phyloP scores from a whole-genome alignment of 345 rosid genomes.

The Boechera stricta region DNA sequence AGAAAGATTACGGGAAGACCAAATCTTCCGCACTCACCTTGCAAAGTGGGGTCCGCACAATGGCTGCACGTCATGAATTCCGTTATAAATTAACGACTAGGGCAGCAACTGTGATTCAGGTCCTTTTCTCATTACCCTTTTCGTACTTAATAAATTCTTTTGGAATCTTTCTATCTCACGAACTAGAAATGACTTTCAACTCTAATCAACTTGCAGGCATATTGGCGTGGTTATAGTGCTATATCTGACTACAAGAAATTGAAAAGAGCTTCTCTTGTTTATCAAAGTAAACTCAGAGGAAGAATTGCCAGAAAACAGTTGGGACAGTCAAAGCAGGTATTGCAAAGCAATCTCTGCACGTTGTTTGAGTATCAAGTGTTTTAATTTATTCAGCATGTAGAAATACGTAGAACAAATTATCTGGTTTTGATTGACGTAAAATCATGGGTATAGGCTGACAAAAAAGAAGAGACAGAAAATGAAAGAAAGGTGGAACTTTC shows the following conservation, averaged over 20 bases:
- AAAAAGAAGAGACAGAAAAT: slow-evolving; percentile 35
- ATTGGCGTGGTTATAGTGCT: slow-evolving; percentile 67
- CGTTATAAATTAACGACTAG: slow-evolving; percentile 42
- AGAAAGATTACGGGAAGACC: slow-evolving; percentile 48
- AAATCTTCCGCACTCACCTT: slow-evolving; percentile 63
- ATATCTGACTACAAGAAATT: slow-evolving; percentile 53
- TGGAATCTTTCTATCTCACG: slow-evolving; percentile 33
- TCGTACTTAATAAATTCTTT: slow-evolving; percentile 23
- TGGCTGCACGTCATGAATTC: slow-evolving; percentile 56
- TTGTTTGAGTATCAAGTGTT: slow-evolving; percentile 20
- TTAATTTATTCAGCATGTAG: slow-evolving; percentile 5
- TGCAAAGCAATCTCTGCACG: slow-evolving; percentile 22
- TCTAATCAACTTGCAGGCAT: slow-evolving; percentile 51
- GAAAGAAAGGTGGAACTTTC: slow-evolving; percentile 28
- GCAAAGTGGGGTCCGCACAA: slow-evolving; percentile 67
- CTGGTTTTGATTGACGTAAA: slow-evolving; percentile 12
- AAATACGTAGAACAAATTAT: slow-evolving; percentile 20
- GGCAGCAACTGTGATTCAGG: slow-evolving; percentile 73
- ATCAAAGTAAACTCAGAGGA: slow-evolving; percentile 53
- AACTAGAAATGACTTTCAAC: slow-evolving; percentile 25
- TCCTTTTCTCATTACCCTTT: slow-evolving; percentile 33
- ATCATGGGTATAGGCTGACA: slow-evolving; percentile 39
- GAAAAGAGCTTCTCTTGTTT: slow-evolving; percentile 51
- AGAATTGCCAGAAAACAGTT: slow-evolving; percentile 46
- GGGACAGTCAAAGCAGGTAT: slow-evolving; percentile 50